A percentile compares a stretch with the other conserved stretches of the same genome.
These are phyloP conservation scores for Chloris gayana DNA, from an alignment of 176 grass and related monocot species.

Conservation along the genomic window DNA sequence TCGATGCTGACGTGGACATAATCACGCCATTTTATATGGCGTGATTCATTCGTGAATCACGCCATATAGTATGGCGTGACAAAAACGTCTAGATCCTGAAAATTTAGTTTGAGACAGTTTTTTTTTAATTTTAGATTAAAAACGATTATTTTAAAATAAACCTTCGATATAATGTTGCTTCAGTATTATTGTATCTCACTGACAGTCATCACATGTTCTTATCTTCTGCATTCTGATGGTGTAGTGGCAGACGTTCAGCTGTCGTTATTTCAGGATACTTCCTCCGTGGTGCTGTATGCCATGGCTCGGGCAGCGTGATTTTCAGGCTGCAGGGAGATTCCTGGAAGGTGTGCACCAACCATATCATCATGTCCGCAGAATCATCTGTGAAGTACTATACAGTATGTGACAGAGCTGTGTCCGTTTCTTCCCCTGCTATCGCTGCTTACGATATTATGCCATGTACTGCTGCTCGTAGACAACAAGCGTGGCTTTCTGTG, in stretches of 20 bases:
- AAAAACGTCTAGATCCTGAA: no score
- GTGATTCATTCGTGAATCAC: no score
- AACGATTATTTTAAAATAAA: no score
- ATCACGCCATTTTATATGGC: no score
- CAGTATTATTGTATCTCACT: neutral
- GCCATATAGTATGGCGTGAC: no score
- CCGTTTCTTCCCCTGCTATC: slow-evolving; percentile 4
- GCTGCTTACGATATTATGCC: slow-evolving; percentile 25
- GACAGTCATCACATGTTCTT: slow-evolving; percentile 17
- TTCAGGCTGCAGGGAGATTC: slow-evolving; percentile 17
- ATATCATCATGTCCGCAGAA: slow-evolving; percentile 38
- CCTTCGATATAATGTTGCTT: neutral
- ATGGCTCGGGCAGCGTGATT: slow-evolving; percentile 33
- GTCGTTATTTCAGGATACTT: no score
- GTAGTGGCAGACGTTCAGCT: neutral
- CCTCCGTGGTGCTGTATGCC: no score
- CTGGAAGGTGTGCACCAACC: slow-evolving; percentile 43
- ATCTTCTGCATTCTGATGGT: slow-evolving; percentile 19
- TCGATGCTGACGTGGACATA: no score
- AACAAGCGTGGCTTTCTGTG: slow-evolving; percentile 50
- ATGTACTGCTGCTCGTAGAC: slow-evolving; percentile 24
- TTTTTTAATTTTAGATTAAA: no score
- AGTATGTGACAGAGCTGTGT: slow-evolving; percentile 21
- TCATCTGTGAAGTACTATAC: slow-evolving; percentile 11
- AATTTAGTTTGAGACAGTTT: no score